Evolutionary conservation across 2,329 filamentous ascomycete genomes (phyloP), one percentile per base, ranked within the genome.

Genomic region (Leptographium wingfieldii): DNA sequence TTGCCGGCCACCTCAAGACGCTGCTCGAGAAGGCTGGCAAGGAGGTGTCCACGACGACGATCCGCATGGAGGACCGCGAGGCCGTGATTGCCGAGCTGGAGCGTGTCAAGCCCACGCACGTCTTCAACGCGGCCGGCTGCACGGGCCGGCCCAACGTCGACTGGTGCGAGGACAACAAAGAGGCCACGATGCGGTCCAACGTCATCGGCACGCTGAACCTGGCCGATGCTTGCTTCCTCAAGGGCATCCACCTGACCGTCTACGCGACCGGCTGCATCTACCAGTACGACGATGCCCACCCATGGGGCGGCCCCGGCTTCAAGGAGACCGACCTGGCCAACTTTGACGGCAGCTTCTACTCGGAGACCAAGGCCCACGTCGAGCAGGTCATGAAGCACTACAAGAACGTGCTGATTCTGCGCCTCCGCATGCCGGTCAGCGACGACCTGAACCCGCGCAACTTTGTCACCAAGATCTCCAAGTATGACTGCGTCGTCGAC

Each of bases 131-230:
- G 62, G 84, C 84, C 55, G 84, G 84, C 62, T 82, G 79, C 68
- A 87, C 83, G 3, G 84, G 85, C 56, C 77, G 82, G 29, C 84
- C 84, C 63, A 87, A 87, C 64, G 83, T 86, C 69, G 84, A 87
- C 72, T 86, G 83, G 83, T 87, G 84, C 67, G 85, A 88, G 73
- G 81, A 85, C 67, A 80, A 87, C 74, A 85, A 81, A 72, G 80
- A 84, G 70, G 80, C 81, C 59, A 87, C 84, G 7, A 80, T 87
- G 68, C 78, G 83, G 61, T 85, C 80, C 69, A 88, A 88, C 67
- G 83, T 83, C 59, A 79, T 86, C 55, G 84, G 84, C 59, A 81
- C 83, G 43, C 68, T 86, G 64, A 86, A 84, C 68, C 71, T 87
- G 66, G 76, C 82, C 40, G 83, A 87, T 68, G 76, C 74, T 69